Evolutionary conservation across 1,139 yeast genomes (phyloP).

Genomic region (Blastobotrys malaysiensis): DNA sequence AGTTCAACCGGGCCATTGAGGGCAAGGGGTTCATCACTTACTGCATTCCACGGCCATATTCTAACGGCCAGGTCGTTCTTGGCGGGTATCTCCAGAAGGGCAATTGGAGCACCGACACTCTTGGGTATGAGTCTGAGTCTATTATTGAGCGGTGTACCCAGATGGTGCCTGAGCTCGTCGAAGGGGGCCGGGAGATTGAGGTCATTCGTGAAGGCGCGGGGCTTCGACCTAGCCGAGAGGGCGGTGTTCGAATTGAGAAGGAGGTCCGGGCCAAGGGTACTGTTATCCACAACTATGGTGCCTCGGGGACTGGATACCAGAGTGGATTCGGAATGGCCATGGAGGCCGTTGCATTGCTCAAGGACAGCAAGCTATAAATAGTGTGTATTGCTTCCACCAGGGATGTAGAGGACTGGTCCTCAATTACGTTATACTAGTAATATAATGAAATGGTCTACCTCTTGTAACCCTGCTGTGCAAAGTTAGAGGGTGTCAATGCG

Average conservation of each 20-base stretch:
- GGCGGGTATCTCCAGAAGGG: constrained; percentile 64
- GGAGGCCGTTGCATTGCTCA: constrained; percentile 38
- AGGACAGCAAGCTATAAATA: constrained; percentile 13
- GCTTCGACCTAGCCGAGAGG: constrained; percentile 61
- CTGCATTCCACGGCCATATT: constrained; percentile 61
- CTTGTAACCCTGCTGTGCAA: too few species aligned
- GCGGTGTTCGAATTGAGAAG: constrained; percentile 59
- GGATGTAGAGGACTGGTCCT: too few species aligned
- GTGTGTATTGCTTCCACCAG: too few species aligned
- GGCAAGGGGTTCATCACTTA: constrained; percentile 36
- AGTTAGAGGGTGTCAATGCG: neutral
- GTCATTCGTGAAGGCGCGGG: constrained; percentile 61
- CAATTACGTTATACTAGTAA: too few species aligned
- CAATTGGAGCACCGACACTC: constrained; percentile 54
- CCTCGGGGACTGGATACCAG: constrained; percentile 73
- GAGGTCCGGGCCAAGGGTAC: constrained; percentile 37
- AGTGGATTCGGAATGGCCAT: constrained; percentile 63
- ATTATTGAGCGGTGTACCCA: constrained; percentile 52
- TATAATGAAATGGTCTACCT: too few species aligned
- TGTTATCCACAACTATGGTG: constrained; percentile 66
- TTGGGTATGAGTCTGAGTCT: constrained; percentile 48
- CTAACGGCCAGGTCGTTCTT: constrained; percentile 54
- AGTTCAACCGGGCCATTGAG: constrained; percentile 22
- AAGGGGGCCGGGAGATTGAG: constrained; percentile 26
- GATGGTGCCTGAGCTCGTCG: constrained; percentile 46